phyloP scores from a whole-genome alignment of 2,329 filamentous ascomycete genomes.

The Trichoderma atroviride region DNA sequence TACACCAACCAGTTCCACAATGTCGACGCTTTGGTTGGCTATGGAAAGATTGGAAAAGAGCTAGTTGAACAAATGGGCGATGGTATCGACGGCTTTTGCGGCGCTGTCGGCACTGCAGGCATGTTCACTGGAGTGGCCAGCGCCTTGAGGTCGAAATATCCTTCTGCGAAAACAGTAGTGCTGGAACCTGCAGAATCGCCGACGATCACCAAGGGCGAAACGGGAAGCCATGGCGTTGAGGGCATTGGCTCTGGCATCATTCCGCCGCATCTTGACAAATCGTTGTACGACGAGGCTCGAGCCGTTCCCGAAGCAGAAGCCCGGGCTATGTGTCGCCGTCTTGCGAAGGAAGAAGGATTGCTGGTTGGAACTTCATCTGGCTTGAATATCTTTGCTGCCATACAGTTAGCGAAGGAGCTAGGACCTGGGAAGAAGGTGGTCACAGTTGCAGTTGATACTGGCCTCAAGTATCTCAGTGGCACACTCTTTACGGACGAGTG shows the following conservation, averaged over 20 bases:
- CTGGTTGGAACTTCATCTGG: conserved; percentile 10
- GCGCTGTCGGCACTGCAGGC: conserved; percentile 26
- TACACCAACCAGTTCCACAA: conserved; percentile 27
- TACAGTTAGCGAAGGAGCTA: conserved; percentile 1
- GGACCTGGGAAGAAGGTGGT: neutral
- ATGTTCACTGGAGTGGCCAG: conserved; percentile 26
- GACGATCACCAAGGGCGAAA: neutral
- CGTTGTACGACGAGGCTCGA: neutral
- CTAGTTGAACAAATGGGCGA: conserved; percentile 22
- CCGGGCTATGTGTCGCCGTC: conserved; percentile 2
- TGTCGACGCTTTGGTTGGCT: conserved; percentile 25
- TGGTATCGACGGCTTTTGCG: conserved; percentile 28
- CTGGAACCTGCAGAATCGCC: conserved; percentile 3
- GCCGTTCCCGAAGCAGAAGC: conserved; percentile 1
- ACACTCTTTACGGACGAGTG: neutral
- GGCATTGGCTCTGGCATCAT: neutral
- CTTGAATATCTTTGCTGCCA: neutral
- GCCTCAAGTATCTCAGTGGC: conserved; percentile 14
- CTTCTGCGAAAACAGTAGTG: neutral
- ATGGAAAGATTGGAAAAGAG: conserved; percentile 23
- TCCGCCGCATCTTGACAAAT: neutral
- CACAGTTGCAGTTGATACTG: conserved; percentile 8
- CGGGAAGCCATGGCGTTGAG: neutral
- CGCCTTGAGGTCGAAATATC: neutral
- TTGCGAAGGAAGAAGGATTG: neutral